Evolutionary conservation across 179 eudicot species (phyloP).

Genomic region (Heliamphora pulchella): DNA sequence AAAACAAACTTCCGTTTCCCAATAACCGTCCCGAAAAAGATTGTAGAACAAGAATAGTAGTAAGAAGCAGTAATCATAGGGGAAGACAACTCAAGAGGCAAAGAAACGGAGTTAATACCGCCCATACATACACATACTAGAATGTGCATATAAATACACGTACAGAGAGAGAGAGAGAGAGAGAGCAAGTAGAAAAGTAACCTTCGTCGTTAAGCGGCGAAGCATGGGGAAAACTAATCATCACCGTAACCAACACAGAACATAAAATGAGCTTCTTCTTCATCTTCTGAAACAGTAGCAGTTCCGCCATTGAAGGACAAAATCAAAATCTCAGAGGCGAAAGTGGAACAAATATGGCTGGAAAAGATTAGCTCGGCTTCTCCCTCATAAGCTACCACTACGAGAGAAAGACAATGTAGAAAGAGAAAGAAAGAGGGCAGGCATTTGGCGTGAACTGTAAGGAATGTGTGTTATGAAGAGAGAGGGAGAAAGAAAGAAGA

Average conservation of each 20-base stretch:
- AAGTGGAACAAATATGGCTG: not conserved
- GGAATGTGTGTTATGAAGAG: slow-evolving; percentile 25
- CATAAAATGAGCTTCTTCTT: slow-evolving; percentile 15
- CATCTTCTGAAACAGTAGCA: slow-evolving; percentile 5
- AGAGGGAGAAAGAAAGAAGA: not conserved
- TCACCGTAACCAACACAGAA: slow-evolving; percentile 10
- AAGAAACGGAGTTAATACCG: not conserved
- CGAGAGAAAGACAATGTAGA: not conserved
- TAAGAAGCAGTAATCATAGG: not conserved
- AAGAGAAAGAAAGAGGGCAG: slow-evolving; percentile 28
- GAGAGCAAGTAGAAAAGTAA: not conserved
- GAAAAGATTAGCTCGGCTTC: slow-evolving; percentile 4
- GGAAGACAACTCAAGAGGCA: not conserved
- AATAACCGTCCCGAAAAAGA: not conserved
- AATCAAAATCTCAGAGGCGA: not conserved
- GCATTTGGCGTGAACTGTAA: slow-evolving; percentile 58
- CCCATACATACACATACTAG: not conserved
- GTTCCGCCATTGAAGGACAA: not conserved
- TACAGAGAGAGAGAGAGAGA: not conserved
- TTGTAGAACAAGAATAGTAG: not conserved
- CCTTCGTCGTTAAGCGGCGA: slow-evolving; percentile 37
- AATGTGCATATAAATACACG: too few species aligned
- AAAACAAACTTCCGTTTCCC: not conserved
- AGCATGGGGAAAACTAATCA: slow-evolving; percentile 26
- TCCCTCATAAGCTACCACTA: not conserved